Conservation (phyloP, 2,329 filamentous ascomycete species). For the Eutypa lata region DNA sequence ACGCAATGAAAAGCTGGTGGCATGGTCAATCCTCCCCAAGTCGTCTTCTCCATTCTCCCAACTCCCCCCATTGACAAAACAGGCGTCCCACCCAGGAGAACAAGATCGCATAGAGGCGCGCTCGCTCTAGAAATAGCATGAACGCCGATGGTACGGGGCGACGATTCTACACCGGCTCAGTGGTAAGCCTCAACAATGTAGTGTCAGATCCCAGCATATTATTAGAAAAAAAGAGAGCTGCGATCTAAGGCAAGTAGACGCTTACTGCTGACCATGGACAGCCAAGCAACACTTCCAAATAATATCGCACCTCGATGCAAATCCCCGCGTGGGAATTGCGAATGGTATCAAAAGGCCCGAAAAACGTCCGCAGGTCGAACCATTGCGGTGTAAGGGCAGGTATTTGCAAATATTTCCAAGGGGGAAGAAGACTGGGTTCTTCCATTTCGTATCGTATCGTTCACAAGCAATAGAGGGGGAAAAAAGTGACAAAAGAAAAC, state of each 20-base stretch:
- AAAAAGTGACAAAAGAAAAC: slow-evolving; percentile 26
- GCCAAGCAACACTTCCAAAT: background rate
- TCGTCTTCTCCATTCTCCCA: background rate
- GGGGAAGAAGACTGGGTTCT: background rate
- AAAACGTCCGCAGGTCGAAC: background rate
- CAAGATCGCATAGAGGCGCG: background rate
- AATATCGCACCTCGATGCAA: background rate
- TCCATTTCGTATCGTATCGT: background rate
- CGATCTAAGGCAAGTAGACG: background rate
- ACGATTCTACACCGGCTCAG: background rate
- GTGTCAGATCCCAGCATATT: background rate
- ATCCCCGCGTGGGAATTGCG: background rate
- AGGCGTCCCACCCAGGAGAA: background rate
- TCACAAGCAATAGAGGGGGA: background rate
- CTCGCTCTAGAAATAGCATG: background rate
- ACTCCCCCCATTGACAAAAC: background rate
- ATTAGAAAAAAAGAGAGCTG: background rate
- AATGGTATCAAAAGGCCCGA: background rate
- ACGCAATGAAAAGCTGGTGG: slow-evolving; percentile 1
- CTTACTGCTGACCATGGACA: background rate
- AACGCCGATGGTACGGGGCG: background rate
- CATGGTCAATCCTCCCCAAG: background rate
- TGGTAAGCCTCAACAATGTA: background rate
- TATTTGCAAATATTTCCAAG: background rate
- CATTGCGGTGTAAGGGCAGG: background rate